These are phyloP conservation scores for Coemansia sp. DNA, from an alignment of 192 early-diverging fungal species.

Conservation along the genomic window DNA sequence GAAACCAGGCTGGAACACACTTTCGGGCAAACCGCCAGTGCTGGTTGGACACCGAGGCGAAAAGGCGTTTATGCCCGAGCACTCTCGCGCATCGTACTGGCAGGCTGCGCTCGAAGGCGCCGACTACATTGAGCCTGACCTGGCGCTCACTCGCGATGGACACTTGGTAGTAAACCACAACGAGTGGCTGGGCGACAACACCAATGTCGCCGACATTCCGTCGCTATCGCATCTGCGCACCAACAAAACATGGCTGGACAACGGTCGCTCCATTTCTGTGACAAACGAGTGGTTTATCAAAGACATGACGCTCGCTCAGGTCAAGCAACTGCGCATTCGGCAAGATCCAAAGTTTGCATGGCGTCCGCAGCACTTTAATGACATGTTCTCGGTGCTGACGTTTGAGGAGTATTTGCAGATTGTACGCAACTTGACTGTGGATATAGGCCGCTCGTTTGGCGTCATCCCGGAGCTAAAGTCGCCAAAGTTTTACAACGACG, in stretches of 20 bases:
- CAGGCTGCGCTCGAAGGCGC: slow-evolving; percentile 51
- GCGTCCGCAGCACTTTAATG: slow-evolving; percentile 49
- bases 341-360: slow-evolving; percentile 32
- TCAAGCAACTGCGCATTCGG: slow-evolving; percentile 29
- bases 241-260: slow-evolving; percentile 40
- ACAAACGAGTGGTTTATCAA: slow-evolving; percentile 50
- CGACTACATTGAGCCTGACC: slow-evolving; percentile 53
- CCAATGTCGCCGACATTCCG: slow-evolving; percentile 29
- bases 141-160: slow-evolving; percentile 48
- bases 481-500: slow-evolving; percentile 41
- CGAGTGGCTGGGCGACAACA: slow-evolving; percentile 48
- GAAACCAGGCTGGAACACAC: slow-evolving; percentile 28
- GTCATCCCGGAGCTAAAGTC: slow-evolving; percentile 55
- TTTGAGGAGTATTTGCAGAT: slow-evolving; percentile 53
- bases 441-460: slow-evolving; percentile 37
- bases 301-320: slow-evolving; percentile 46
- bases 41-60: slow-evolving; percentile 54
- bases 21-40: slow-evolving; percentile 24
- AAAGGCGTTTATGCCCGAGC: slow-evolving; percentile 56
- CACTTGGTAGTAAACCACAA: slow-evolving; percentile 55
- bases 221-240: slow-evolving; percentile 25
- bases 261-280: slow-evolving; percentile 3
- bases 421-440: slow-evolving; percentile 32
- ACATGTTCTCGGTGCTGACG: slow-evolving; percentile 37
- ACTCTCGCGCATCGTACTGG: slow-evolving; percentile 50